A percentile compares a stretch with the other conserved stretches of the same genome.
phyloP scores from a whole-genome alignment of 1,284 basidiomycete genomes.

The Ganoderma meredithae region DNA sequence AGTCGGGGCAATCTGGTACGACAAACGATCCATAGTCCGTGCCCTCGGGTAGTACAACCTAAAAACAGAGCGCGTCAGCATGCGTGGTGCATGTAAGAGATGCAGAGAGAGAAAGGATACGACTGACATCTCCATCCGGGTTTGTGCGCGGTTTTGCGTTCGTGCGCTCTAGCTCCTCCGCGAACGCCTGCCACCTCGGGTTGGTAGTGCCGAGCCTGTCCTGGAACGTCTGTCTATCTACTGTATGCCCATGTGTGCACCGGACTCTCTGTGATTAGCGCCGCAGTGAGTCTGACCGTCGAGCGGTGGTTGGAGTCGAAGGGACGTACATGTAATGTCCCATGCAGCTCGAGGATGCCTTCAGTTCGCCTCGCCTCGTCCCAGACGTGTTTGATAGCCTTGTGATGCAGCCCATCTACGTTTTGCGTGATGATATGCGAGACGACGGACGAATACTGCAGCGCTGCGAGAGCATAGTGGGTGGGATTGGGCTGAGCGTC shows the following conservation, averaged over 20 bases:
- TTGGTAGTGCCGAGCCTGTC: conserved; percentile 75
- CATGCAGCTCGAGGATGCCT: conserved; percentile 86
- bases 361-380: conserved; percentile 47
- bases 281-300: neutral
- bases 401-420: conserved; percentile 90
- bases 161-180: conserved; percentile 70
- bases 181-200: conserved; percentile 80
- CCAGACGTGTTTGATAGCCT: conserved; percentile 60
- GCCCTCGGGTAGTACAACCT: conserved; percentile 81
- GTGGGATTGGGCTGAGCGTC: conserved; percentile 86
- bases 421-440: conserved; percentile 88
- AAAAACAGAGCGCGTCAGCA: conserved; percentile 9
- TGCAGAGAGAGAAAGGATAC: neutral
- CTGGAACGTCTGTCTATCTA: conserved; percentile 79
- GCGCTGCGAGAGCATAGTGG: conserved; percentile 84
- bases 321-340: conserved; percentile 78
- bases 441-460: conserved; percentile 74
- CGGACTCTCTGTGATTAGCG: conserved; percentile 65
- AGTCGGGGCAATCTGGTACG: conserved; percentile 80
- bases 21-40: conserved; percentile 79
- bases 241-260: conserved; percentile 74
- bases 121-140: conserved; percentile 88
- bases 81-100: neutral
- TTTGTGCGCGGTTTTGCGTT: conserved; percentile 80
- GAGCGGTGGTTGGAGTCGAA: neutral